Conservation (phyloP, 495 filamentous ascomycete genomes). For the Chaetomium tenue region DNA sequence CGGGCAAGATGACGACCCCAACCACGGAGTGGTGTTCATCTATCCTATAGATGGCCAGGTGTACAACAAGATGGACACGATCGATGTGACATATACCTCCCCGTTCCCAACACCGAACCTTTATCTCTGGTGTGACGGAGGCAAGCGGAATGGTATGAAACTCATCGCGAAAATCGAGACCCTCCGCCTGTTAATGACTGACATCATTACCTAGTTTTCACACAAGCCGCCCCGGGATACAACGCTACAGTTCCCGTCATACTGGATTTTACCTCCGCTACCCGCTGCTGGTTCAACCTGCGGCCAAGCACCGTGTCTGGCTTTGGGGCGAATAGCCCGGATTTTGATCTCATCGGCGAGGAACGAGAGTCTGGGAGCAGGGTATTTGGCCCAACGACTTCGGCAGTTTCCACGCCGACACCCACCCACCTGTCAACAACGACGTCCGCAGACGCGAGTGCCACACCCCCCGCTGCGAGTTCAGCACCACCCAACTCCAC, state of each 20-base stretch:
- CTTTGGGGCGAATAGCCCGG: slow-evolving; percentile 13
- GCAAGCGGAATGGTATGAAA: background rate
- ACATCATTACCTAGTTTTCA: background rate
- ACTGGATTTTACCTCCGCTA: slow-evolving; percentile 14
- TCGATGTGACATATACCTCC: slow-evolving; percentile 20
- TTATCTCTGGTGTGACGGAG: slow-evolving; percentile 6
- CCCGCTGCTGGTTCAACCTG: slow-evolving; percentile 18
- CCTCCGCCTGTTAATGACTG: background rate
- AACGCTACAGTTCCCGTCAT: slow-evolving; percentile 15
- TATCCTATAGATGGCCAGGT: slow-evolving; percentile 14
- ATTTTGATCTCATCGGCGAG: slow-evolving; percentile 16
- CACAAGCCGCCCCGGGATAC: slow-evolving; percentile 7
- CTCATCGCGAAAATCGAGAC: background rate
- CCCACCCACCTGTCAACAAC: background rate
- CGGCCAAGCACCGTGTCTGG: slow-evolving; percentile 4
- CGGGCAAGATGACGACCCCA: background rate
- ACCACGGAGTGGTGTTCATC: slow-evolving; percentile 17
- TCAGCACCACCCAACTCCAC: background rate
- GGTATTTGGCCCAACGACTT: background rate
- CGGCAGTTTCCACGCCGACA: background rate
- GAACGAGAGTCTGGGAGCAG: slow-evolving; percentile 6
- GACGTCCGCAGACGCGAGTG: background rate
- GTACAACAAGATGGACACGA: slow-evolving; percentile 20
- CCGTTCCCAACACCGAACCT: slow-evolving; percentile 18
- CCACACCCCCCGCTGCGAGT: background rate